Conservation (phyloP, 805 yeast species). For the Pichia paraexigua region DNA sequence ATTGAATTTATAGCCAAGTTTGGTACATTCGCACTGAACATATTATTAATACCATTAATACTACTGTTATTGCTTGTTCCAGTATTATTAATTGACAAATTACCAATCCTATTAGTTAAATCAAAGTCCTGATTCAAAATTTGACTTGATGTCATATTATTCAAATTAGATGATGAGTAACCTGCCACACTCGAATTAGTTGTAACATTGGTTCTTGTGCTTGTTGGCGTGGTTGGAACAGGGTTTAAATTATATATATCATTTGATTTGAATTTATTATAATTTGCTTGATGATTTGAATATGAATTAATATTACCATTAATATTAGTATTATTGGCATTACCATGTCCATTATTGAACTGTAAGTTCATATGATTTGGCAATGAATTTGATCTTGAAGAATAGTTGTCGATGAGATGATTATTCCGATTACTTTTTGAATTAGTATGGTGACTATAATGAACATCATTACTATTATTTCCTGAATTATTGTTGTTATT, state of each 20-base stretch:
- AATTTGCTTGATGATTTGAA: background rate
- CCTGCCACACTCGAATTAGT: background rate
- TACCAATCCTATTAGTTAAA: constrained; percentile 16
- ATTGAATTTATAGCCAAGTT: background rate
- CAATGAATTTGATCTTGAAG: constrained; percentile 11
- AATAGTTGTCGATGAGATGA: background rate
- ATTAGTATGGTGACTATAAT: background rate
- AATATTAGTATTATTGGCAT: background rate
- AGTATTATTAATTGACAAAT: constrained; percentile 13
- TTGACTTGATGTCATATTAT: constrained; percentile 1
- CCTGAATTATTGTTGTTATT: background rate
- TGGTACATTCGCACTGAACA: background rate
- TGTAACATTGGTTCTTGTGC: background rate
- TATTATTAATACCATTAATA: background rate
- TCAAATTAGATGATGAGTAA: background rate
- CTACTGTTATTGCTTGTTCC: constrained; percentile 3
- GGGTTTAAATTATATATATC: background rate
- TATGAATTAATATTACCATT: background rate
- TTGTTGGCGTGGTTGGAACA: background rate
- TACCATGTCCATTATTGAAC: background rate
- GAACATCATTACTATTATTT: background rate
- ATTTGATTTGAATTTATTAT: background rate
- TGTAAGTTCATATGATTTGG: constrained; percentile 7
- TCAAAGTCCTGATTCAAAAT: constrained; percentile 6
- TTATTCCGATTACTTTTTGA: background rate